Evolutionary conservation across 768 basidiomycete species (phyloP), one percentile per base, ranked within the genome.

Genomic region (Suillus fuscotomentosus): DNA sequence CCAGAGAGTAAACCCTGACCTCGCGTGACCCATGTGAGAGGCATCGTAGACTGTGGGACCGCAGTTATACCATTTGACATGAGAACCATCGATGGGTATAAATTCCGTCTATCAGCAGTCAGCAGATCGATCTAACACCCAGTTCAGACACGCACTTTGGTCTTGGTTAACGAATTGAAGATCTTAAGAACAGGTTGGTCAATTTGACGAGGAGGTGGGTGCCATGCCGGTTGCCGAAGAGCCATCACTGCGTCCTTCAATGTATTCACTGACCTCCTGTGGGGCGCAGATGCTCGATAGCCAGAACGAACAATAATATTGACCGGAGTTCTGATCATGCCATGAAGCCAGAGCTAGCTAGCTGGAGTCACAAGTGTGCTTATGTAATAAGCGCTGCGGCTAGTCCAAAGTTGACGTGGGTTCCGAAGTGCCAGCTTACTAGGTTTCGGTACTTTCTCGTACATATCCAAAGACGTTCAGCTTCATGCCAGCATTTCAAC

Each of bases 1-100:
- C 47, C 43, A 38, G 43, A 63, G 31, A 60, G 31, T 1, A 22
- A 47, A 50, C 27, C 54, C 77, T 70, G 73, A 97, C 95, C 96
- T 88, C 8, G 97, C 97, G 80, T 99, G 97, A 7, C 97, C 97
- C 93, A 99, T 95, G 76, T 99, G 97, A 48, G 94, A 91, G 14
- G 95, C 88, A 81, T 99, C 97, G 75, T 99, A 99, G 10, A 99
- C 97, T 0, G 97, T 99, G 20, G 97, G 97, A 11, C 97, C 97
- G 72, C 97, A 99, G 75, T 97, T 98, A 75, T 99, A 99, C 96
- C 96, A 99, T 70, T 96, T 95, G n/a, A 97, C 88, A 68, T 85
- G 85, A 2, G 85, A 83, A 0, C 89, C 90, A 66, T 85, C 79
- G 60, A 73, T 81, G 7, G 94, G 88, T 43, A 90, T 77, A 70